phyloP scores from a whole-genome alignment of 1,139 yeast species.

The Suhomyces terraborum region DNA sequence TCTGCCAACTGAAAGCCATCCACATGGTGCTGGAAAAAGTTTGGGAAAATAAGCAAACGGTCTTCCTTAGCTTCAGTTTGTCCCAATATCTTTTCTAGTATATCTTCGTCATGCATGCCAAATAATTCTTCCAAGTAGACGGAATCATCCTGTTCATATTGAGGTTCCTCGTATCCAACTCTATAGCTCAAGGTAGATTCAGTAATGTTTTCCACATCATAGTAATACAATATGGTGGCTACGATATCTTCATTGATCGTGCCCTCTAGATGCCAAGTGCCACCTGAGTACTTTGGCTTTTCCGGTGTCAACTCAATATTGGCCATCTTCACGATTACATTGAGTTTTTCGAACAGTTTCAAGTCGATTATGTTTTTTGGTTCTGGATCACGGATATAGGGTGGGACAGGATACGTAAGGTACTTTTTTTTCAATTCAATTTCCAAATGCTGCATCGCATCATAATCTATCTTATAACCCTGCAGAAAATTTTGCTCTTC shows the following conservation, averaged over 20 bases:
- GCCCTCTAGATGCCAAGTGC: constrained; percentile 52
- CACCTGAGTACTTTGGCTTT: constrained; percentile 41
- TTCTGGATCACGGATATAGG: constrained; percentile 2
- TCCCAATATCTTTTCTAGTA: constrained; percentile 22
- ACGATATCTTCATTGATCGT: constrained; percentile 45
- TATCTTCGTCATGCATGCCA: neutral
- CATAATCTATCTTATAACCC: neutral
- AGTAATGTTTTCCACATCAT: constrained; percentile 43
- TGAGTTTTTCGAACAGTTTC: constrained; percentile 25
- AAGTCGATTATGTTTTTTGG: constrained; percentile 23
- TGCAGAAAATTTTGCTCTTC: neutral
- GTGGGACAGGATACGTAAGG: neutral
- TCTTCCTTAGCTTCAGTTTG: constrained; percentile 28
- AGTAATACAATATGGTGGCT: constrained; percentile 46
- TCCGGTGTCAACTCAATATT: constrained; percentile 48
- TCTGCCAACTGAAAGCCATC: constrained; percentile 42
- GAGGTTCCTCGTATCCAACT: constrained; percentile 34
- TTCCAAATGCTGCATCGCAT: neutral
- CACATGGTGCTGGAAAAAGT: constrained; percentile 43
- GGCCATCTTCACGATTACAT: constrained; percentile 45
- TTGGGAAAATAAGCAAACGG: constrained; percentile 41
- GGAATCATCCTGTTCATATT: constrained; percentile 39
- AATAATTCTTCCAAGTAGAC: constrained; percentile 14
- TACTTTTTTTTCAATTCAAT: neutral
- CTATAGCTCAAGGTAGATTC: constrained; percentile 39